A percentile compares a stretch with the other conserved stretches of the same genome.
These are phyloP conservation scores for Periconia macrospinosa DNA, from an alignment of 2,329 filamentous ascomycete genomes.

Conservation along the genomic window DNA sequence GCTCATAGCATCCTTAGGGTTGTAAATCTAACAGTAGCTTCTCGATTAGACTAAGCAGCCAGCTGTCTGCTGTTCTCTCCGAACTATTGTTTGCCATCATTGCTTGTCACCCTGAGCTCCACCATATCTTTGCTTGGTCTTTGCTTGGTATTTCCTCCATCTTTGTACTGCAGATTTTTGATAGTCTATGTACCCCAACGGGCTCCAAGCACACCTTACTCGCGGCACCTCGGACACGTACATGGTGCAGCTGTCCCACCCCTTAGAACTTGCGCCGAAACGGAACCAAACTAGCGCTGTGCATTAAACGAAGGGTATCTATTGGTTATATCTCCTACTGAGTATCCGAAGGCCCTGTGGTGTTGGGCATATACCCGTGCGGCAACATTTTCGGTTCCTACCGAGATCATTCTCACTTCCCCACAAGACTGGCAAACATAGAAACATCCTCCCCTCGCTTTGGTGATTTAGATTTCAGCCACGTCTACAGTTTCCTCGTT, in stretches of 20 bases:
- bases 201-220: conserved; percentile 20
- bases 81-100: too few species aligned
- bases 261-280: conserved; percentile 10
- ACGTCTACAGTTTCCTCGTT: conserved; percentile 10
- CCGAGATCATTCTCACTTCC: conserved; percentile 31
- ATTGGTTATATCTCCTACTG: conserved; percentile 28
- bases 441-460: conserved; percentile 5
- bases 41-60: conserved; percentile 26
- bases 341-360: conserved; percentile 23
- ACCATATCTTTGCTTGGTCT: conserved; percentile 27
- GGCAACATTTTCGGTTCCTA: conserved; percentile 36
- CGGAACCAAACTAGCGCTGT: conserved; percentile 25
- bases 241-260: conserved; percentile 10
- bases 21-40: conserved; percentile 18
- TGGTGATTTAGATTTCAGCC: neutral
- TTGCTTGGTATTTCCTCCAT: conserved; percentile 19
- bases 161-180: neutral
- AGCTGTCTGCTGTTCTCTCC: conserved; percentile 27
- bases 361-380: conserved; percentile 25
- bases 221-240: conserved; percentile 12
- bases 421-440: conserved; percentile 14
- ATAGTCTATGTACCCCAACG: conserved; percentile 19
- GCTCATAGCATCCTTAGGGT: conserved; percentile 11
- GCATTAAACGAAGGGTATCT: conserved; percentile 20
- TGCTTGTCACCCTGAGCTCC: conserved; percentile 21